Evolutionary conservation across 352 stramenopile species (phyloP).

Genomic region (Phytopythium kandeliae): DNA sequence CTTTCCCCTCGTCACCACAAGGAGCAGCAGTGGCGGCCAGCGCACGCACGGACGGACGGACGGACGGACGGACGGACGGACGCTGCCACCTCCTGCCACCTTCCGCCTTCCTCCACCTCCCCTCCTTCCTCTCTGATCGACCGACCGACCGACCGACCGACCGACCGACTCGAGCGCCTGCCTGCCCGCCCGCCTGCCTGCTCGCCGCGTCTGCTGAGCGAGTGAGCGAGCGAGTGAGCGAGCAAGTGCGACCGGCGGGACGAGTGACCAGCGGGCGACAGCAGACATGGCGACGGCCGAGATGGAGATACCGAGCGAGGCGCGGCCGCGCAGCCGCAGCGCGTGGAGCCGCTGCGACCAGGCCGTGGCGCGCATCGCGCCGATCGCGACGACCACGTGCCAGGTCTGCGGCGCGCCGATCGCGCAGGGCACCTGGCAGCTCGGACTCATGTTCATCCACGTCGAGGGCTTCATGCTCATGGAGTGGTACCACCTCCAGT

Average conservation of each 20-base stretch:
- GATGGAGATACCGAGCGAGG: conserved; percentile 5
- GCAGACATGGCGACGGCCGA: conserved; percentile 4
- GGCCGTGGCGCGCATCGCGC: conserved; percentile 64
- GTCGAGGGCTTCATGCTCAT: conserved; percentile 85
- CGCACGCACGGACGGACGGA: too few species aligned
- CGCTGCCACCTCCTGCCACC: too few species aligned
- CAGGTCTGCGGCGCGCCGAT: conserved; percentile 66
- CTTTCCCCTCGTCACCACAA: too few species aligned
- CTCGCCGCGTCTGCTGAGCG: conserved; percentile 1
- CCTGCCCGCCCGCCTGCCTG: too few species aligned
- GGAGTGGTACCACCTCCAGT: conserved; percentile 79
- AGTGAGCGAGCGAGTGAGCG: not conserved
- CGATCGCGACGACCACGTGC: conserved; percentile 71
- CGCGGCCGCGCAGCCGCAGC: conserved; percentile 33
- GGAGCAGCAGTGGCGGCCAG: too few species aligned
- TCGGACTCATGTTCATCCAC: conserved; percentile 84
- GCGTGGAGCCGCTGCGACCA: conserved; percentile 80
- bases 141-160: too few species aligned
- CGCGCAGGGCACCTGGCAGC: conserved; percentile 54
- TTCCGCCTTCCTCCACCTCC: too few species aligned
- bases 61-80: too few species aligned
- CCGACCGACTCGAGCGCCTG: too few species aligned
- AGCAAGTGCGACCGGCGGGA: not conserved
- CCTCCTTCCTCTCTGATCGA: too few species aligned
- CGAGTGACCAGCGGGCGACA: not conserved